Evolutionary conservation across 306 rosid genomes (phyloP).

Genomic region (Acacia confusa): DNA sequence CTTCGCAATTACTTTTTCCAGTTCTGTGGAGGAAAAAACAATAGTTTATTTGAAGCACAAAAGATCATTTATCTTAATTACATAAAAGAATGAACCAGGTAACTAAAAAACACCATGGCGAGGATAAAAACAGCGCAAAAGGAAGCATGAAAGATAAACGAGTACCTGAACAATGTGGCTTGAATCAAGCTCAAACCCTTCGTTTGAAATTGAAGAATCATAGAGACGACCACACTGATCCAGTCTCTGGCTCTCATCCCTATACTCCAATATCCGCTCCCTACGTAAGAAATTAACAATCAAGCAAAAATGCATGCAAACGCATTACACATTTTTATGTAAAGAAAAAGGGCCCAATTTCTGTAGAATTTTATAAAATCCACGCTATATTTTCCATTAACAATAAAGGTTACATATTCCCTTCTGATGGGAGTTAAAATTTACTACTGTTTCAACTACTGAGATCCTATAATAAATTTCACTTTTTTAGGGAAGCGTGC

Average conservation of each 20-base stretch:
- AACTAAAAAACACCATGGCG: slow-evolving; percentile 13
- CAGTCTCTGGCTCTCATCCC: slow-evolving; percentile 90
- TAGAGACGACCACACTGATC: slow-evolving; percentile 96
- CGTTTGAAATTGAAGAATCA: slow-evolving; percentile 74
- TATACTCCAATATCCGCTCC: slow-evolving; percentile 79
- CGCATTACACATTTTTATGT: neutral
- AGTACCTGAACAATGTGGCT: slow-evolving; percentile 87
- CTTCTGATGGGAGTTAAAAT: neutral
- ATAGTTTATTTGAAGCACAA: neutral
- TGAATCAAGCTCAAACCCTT: slow-evolving; percentile 90
- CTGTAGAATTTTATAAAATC: neutral
- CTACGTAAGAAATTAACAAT: slow-evolving; percentile 41
- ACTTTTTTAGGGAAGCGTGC: neutral
- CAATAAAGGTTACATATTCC: neutral
- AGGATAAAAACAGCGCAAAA: neutral
- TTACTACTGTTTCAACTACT: neutral
- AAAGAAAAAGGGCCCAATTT: neutral
- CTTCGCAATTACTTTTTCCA: slow-evolving; percentile 7
- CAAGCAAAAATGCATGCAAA: slow-evolving; percentile 8
- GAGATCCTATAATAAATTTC: neutral
- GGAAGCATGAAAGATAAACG: neutral
- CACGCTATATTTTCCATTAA: neutral
- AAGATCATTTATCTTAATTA: neutral
- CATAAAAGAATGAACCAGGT: slow-evolving; percentile 1
- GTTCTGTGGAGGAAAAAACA: neutral